These are phyloP conservation scores for Anthoceros angustus DNA, from an alignment of 225 moss, liverwort and hornwort species.

Conservation along the genomic window DNA sequence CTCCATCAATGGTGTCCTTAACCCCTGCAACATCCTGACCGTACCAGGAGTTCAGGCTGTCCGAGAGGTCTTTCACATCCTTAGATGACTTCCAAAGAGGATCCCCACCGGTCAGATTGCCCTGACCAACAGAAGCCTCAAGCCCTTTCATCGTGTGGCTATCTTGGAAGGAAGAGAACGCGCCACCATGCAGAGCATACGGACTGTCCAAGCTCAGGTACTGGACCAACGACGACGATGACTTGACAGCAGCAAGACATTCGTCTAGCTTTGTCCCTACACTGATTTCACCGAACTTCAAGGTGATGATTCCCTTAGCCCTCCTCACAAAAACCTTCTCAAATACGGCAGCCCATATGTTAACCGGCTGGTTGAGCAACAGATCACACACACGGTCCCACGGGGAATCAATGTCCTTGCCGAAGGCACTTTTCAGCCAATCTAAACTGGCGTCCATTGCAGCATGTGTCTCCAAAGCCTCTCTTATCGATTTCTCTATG, in stretches of 20 bases:
- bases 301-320: constrained; percentile 55
- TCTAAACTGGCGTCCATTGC: constrained; percentile 52
- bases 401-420: constrained; percentile 63
- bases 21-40: constrained; percentile 51
- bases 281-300: constrained; percentile 33
- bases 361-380: constrained; percentile 55
- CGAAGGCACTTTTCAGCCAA: constrained; percentile 70
- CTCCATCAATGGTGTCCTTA: constrained; percentile 62
- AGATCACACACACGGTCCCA: constrained; percentile 90
- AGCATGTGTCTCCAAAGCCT: constrained; percentile 46
- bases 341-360: constrained; percentile 71
- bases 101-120: constrained; percentile 9
- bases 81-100: constrained; percentile 46
- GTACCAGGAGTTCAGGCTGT: constrained; percentile 42
- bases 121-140: constrained; percentile 16
- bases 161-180: constrained; percentile 7
- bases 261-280: constrained; percentile 40
- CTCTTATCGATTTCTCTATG: constrained; percentile 50
- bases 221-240: neutral
- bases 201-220: neutral
- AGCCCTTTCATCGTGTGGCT: constrained; percentile 17
- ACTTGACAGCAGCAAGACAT: constrained; percentile 22
- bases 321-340: constrained; percentile 57
- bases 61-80: constrained; percentile 44
- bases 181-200: constrained; percentile 12